A percentile compares a stretch with the other conserved stretches of the same genome.
phyloP scores from a whole-genome alignment of 2,329 filamentous ascomycete genomes.

The Thelonectria discophora region DNA sequence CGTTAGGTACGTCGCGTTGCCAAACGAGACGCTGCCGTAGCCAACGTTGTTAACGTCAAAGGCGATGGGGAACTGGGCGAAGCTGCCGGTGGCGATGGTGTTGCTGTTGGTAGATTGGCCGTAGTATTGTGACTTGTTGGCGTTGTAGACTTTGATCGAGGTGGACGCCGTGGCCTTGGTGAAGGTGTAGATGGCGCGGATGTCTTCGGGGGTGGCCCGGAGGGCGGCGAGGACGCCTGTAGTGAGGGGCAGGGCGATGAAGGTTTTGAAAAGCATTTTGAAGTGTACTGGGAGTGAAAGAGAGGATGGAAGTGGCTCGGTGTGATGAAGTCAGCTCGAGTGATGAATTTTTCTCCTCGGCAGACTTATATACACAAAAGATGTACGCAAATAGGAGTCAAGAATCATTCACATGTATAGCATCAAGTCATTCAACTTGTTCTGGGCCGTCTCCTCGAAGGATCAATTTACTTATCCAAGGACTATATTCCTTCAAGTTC shows the following conservation, averaged over 20 bases:
- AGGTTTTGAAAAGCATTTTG: slow-evolving; percentile 12
- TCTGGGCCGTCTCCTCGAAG: no score
- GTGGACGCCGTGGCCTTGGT: slow-evolving; percentile 3
- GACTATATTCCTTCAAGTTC: no score
- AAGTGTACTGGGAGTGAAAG: background rate
- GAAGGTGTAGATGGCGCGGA: slow-evolving; percentile 12
- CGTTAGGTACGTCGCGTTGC: slow-evolving; percentile 14
- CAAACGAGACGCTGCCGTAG: slow-evolving; percentile 14
- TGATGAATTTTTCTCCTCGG: background rate
- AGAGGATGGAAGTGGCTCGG: background rate
- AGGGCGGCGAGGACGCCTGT: slow-evolving; percentile 9
- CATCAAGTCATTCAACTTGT: no score
- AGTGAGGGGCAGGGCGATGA: slow-evolving; percentile 3
- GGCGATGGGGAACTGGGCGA: slow-evolving; percentile 7
- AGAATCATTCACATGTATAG: no score
- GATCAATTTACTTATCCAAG: no score
- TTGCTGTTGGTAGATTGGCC: slow-evolving; percentile 11
- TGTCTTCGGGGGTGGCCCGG: background rate
- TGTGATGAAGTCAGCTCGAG: background rate
- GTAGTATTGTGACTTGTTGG: slow-evolving; percentile 12
- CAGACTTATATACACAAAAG: no score
- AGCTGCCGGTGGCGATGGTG: background rate
- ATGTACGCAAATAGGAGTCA: no score
- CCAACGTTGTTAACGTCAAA: slow-evolving; percentile 13
- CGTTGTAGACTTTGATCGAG: slow-evolving; percentile 7